Conservation (phyloP, 139 green algal species). For the Bryopsis sp. region DNA sequence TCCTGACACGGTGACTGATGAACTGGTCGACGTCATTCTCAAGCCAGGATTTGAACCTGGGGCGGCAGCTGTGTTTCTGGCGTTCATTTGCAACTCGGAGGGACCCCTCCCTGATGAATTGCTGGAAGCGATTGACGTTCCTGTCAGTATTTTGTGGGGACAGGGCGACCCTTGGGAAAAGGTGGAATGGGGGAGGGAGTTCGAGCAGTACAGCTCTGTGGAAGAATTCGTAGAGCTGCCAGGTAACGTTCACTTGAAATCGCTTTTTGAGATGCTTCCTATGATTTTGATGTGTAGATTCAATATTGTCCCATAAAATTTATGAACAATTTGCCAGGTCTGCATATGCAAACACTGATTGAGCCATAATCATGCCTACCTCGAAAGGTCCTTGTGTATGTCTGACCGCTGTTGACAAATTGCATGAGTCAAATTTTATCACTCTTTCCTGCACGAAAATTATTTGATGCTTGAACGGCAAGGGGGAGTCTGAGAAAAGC, state of each 20-base stretch:
- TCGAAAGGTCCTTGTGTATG: no score
- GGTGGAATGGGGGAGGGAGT: constrained; percentile 52
- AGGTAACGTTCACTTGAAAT: constrained; percentile 17
- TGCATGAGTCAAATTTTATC: no score
- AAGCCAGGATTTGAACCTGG: constrained; percentile 71
- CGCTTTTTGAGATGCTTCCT: not conserved
- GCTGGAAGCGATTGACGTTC: constrained; percentile 48
- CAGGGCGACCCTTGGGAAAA: constrained; percentile 85
- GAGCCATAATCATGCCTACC: no score
- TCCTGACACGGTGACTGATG: constrained; percentile 71
- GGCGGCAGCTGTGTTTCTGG: constrained; percentile 90
- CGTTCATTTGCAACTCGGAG: constrained; percentile 91
- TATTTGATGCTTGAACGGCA: no score
- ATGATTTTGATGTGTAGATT: no score
- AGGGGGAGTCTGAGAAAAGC: no score
- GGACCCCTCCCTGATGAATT: constrained; percentile 88
- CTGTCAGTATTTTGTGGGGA: constrained; percentile 84
- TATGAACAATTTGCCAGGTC: no score
- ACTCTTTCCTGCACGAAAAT: no score
- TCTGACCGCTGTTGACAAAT: no score
- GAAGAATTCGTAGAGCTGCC: constrained; percentile 79
- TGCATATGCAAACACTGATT: no score
- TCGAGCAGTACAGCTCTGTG: constrained; percentile 23
- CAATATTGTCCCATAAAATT: no score
- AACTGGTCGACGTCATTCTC: constrained; percentile 88